Evolutionary conservation across 306 rosid genomes (phyloP), one percentile per base, ranked within the genome.

Genomic region (Heteromeles arbutifolia): DNA sequence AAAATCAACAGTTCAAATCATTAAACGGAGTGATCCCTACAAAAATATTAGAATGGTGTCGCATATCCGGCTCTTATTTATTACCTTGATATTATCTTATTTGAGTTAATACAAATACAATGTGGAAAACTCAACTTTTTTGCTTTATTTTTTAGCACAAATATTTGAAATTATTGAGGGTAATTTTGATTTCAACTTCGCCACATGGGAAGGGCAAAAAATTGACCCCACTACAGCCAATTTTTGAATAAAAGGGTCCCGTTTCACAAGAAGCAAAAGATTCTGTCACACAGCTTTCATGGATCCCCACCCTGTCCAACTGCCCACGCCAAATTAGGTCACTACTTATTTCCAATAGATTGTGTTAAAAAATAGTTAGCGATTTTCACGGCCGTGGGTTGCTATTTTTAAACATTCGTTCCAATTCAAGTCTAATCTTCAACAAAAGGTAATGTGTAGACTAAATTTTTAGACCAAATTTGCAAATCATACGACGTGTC

Each of bases 291-390:
- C 72, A 78, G 78, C 80, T 79, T 83, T 86, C 85, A 81, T 88
- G 91, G 92, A 86, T 87, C 93, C 93, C 90, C 84, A 84, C 39
- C 37, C 67, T 28, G 34, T 29, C 83, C 83, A 74, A 77, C 79
- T 74, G 83, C 75, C 87, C 81, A 80, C 69, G 80, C 79, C 73
- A 50, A 82, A 71, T 74, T 21, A 75, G 69, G 45, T 34, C 77
- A 70, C 65, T 11, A 66, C 21, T 61, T 44, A 57, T 45, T 9
- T 5, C 57, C 57, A 8, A 21, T 52, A 52, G 21, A 52, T 52
- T 52, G 21, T 52, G 22, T 52, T 8, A 2, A 39, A 39, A 39
- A 39, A 39, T 39, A 4, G 8, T 5, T 39, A 39, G 3, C 4
- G 0, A 8, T 39, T 39, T 39, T 39, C 43, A n/a, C n/a, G n/a